phyloP scores from a whole-genome alignment of 2,329 filamentous ascomycete genomes.

The Trematosphaeria pertusa region DNA sequence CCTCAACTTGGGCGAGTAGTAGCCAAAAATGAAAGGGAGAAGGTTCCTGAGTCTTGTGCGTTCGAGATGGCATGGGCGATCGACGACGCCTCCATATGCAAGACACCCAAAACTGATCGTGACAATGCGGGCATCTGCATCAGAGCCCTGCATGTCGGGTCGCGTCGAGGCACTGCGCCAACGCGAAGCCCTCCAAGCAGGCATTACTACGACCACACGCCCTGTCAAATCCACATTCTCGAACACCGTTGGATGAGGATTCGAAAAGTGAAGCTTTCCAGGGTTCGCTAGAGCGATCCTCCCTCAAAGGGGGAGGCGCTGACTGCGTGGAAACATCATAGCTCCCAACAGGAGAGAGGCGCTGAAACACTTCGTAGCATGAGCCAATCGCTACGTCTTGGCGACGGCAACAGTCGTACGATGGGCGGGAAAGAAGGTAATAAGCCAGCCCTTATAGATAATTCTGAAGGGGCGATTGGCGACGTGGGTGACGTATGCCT shows the following conservation, averaged over 20 bases:
- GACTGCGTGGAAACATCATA: background rate
- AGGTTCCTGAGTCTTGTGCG: too few relatives aligned
- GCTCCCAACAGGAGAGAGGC: conserved; percentile 2
- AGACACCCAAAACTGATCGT: conserved; percentile 14
- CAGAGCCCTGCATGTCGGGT: conserved; percentile 4
- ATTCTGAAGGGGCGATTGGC: background rate
- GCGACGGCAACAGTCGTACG: conserved; percentile 22
- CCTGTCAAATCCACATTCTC: background rate
- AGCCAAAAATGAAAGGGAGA: too few relatives aligned
- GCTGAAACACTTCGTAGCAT: conserved; percentile 22
- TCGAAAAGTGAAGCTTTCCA: background rate
- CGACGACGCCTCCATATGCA: conserved; percentile 12
- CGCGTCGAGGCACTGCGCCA: background rate
- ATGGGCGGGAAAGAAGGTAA: conserved; percentile 5
- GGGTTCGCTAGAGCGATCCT: conserved; percentile 1
- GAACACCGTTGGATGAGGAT: conserved; percentile 1
- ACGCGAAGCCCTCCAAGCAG: too few relatives aligned
- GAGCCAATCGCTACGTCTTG: conserved; percentile 16
- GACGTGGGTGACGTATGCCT: conserved; percentile 14
- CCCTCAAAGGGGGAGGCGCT: background rate
- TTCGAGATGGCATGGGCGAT: conserved; percentile 5
- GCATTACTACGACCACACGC: background rate
- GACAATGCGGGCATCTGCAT: conserved; percentile 9
- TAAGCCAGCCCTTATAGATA: too few relatives aligned
- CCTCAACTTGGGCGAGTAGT: too few relatives aligned